A percentile compares a stretch with the other conserved stretches of the same genome.
Evolutionary conservation across 1,284 basidiomycete genomes (phyloP).

Genomic region (Stygiomarasmius scandens): DNA sequence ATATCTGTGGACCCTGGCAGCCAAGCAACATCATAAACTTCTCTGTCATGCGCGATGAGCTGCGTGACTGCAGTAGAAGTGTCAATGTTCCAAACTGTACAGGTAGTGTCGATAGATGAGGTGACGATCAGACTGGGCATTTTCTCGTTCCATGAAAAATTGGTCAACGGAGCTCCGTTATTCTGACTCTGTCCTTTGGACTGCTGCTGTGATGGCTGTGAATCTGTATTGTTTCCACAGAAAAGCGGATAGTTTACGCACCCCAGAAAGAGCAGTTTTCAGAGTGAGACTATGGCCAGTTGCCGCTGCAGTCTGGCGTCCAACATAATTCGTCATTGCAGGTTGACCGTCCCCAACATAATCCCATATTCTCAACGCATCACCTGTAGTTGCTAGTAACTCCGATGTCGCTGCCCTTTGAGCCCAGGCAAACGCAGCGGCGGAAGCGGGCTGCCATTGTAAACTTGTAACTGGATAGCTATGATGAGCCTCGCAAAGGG

Average conservation of each 20-base stretch:
- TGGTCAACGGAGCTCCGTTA: conserved; percentile 87
- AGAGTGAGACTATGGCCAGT: conserved; percentile 60
- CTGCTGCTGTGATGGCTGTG: conserved; percentile 50
- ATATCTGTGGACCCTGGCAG: conserved; percentile 97
- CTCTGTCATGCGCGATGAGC: conserved; percentile 96
- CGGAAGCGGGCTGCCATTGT: conserved; percentile 80
- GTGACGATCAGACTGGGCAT: conserved; percentile 89
- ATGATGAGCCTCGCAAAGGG: conserved; percentile 77
- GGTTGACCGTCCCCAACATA: conserved; percentile 65
- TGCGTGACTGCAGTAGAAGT: conserved; percentile 96
- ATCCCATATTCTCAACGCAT: conserved; percentile 89
- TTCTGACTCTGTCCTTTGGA: conserved; percentile 86
- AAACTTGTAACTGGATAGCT: conserved; percentile 84
- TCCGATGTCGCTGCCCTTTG: conserved; percentile 68
- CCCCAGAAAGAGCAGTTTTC: conserved; percentile 80
- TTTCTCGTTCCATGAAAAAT: conserved; percentile 95
- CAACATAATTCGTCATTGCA: conserved; percentile 69
- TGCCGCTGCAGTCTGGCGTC: conserved; percentile 57
- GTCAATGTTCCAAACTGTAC: conserved; percentile 97
- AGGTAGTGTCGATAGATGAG: conserved; percentile 95
- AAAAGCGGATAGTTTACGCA: conserved; percentile 44
- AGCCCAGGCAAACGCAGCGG: conserved; percentile 63
- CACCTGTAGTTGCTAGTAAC: conserved; percentile 87
- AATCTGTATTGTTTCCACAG: conserved; percentile 12
- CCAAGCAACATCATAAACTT: conserved; percentile 98